Conservation (phyloP, 345 rosid genomes). For the Limnanthes douglasii region DNA sequence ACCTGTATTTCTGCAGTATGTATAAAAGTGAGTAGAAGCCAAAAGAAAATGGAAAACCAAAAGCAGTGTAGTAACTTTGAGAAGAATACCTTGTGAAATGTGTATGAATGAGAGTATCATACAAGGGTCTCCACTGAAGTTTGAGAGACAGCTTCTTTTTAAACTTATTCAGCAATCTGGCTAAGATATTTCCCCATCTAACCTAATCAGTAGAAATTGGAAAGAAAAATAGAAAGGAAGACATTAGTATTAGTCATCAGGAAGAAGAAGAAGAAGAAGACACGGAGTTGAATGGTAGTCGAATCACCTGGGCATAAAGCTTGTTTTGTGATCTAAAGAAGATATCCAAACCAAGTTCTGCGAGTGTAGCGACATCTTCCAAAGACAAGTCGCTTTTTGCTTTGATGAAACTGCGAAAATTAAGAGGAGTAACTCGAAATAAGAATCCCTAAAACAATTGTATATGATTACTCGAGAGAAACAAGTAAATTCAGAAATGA, state of each 20-base stretch:
- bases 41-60: background rate
- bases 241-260: slow-evolving; percentile 1
- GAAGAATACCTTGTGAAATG: slow-evolving; percentile 92
- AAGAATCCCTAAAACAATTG: background rate
- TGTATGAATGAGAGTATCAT: slow-evolving; percentile 69
- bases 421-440: too few species aligned
- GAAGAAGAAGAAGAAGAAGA: slow-evolving; percentile 8
- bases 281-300: slow-evolving; percentile 7
- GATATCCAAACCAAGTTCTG: slow-evolving; percentile 55
- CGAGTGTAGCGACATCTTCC: slow-evolving; percentile 59
- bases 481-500: background rate
- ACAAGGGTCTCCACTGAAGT: slow-evolving; percentile 83
- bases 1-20: slow-evolving; percentile 67
- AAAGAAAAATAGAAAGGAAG: slow-evolving; percentile 6
- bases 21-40: background rate
- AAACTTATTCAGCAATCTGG: slow-evolving; percentile 62
- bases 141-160: slow-evolving; percentile 61
- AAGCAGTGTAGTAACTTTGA: too few species aligned
- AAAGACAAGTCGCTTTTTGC: slow-evolving; percentile 78
- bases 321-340: slow-evolving; percentile 55
- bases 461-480: background rate
- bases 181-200: slow-evolving; percentile 87
- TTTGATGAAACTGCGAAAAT: slow-evolving; percentile 52
- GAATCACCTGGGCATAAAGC: slow-evolving; percentile 70
- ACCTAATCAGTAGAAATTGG: slow-evolving; percentile 34